These are phyloP conservation scores for Porcisia deanei DNA, from an alignment of 208 protist genomes.

Conservation along the genomic window DNA sequence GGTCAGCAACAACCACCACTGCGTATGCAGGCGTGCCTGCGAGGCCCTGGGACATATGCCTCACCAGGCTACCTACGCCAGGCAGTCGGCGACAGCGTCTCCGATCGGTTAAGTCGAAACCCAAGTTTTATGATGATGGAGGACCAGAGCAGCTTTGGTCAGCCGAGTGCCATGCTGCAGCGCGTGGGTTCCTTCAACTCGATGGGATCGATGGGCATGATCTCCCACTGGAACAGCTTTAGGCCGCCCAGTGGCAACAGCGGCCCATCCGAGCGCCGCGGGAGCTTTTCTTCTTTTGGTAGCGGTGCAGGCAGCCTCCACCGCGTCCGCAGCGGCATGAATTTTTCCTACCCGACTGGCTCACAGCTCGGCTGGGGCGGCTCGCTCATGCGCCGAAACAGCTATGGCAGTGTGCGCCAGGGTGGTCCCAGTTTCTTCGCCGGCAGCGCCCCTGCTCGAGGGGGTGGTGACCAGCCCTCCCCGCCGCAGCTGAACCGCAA, in stretches of 20 bases:
- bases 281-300: slow-evolving; percentile 19
- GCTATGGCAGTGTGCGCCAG: slow-evolving; percentile 24
- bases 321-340: slow-evolving; percentile 40
- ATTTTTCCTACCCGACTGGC: slow-evolving; percentile 29
- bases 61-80: not conserved
- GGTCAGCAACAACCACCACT: not conserved
- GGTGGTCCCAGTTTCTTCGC: slow-evolving; percentile 22
- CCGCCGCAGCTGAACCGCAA: slow-evolving; percentile 21
- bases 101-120: slow-evolving; percentile 10
- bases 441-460: not conserved
- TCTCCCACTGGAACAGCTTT: slow-evolving; percentile 18
- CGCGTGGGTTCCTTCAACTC: slow-evolving; percentile 11
- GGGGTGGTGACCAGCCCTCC: not conserved
- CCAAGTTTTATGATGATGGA: slow-evolving; percentile 35
- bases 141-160: slow-evolving; percentile 21
- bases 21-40: not conserved
- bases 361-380: slow-evolving; percentile 14
- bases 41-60: not conserved
- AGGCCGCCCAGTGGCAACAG: not conserved
- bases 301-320: slow-evolving; percentile 31
- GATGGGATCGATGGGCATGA: slow-evolving; percentile 7
- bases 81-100: not conserved
- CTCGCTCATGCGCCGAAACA: slow-evolving; percentile 17
- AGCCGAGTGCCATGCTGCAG: slow-evolving; percentile 7
- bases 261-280: not conserved